Evolutionary conservation across 106 monocot species (phyloP).

Genomic region (Platanthera zijinensis): DNA sequence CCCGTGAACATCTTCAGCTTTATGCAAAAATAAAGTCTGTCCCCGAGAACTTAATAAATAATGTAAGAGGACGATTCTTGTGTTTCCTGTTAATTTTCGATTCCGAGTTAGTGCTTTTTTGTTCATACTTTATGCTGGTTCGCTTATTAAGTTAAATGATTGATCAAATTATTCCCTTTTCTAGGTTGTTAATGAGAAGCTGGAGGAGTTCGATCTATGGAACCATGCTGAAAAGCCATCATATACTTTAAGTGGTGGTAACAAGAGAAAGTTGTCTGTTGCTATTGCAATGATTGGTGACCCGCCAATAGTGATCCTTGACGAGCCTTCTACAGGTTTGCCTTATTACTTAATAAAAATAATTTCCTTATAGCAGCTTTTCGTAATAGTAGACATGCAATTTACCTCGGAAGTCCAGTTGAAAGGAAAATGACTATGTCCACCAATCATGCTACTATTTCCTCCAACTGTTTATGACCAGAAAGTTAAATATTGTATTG

Average conservation of each 20-base stretch:
- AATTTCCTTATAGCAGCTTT: background rate
- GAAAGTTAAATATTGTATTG: no score
- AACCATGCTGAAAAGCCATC: slow-evolving; percentile 82
- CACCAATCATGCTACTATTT: no score
- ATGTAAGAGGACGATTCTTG: slow-evolving; percentile 25
- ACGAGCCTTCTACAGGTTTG: slow-evolving; percentile 95
- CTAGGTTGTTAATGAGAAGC: slow-evolving; percentile 77
- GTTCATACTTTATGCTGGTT: background rate
- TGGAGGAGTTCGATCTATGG: slow-evolving; percentile 74
- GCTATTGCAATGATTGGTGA: slow-evolving; percentile 96
- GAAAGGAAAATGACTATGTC: background rate
- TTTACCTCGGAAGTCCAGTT: background rate
- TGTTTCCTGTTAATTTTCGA: background rate
- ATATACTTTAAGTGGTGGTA: slow-evolving; percentile 81
- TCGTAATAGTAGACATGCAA: background rate
- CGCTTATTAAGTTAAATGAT: background rate
- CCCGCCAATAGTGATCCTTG: slow-evolving; percentile 93
- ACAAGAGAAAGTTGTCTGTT: slow-evolving; percentile 92
- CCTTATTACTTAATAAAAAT: background rate
- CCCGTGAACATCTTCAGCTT: slow-evolving; percentile 77
- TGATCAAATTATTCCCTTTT: slow-evolving; percentile 3
- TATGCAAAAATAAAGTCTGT: slow-evolving; percentile 90
- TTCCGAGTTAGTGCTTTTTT: background rate
- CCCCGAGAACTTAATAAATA: slow-evolving; percentile 38
- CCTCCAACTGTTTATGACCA: no score